Evolutionary conservation across 176 grass and related monocot species (phyloP).

Genomic region (Bonia amplexicaulis): DNA sequence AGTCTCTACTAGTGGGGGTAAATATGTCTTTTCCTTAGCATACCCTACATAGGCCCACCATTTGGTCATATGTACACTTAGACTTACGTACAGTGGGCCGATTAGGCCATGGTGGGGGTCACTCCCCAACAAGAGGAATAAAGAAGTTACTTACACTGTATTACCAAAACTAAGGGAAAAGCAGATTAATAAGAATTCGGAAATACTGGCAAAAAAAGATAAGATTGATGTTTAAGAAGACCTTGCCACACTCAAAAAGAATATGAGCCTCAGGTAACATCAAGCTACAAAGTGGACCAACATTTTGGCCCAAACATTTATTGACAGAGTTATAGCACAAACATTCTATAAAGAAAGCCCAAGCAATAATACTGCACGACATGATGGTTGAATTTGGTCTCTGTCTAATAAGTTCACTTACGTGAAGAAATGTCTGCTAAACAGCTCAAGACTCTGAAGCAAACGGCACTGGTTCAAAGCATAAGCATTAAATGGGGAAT

Average conservation of each 20-base stretch:
- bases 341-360: conserved; percentile 1
- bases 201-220: background rate
- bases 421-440: background rate
- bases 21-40: no score
- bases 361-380: background rate
- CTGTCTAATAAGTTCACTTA: background rate
- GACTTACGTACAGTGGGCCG: no score
- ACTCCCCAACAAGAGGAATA: background rate
- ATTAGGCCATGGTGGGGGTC: no score
- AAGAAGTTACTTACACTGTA: background rate
- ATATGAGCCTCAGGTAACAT: background rate
- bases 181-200: background rate
- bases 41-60: no score
- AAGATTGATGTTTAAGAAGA: background rate
- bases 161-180: background rate
- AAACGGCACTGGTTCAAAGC: background rate
- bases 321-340: background rate
- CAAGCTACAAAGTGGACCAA: background rate
- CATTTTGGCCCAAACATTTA: background rate
- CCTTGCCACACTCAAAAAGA: background rate
- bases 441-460: background rate
- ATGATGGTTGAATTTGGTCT: background rate
- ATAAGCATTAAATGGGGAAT: background rate
- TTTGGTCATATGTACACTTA: no score
- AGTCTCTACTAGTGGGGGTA: no score